Evolutionary conservation across 2,329 filamentous ascomycete species (phyloP).

Genomic region (Sporothrix protearum): DNA sequence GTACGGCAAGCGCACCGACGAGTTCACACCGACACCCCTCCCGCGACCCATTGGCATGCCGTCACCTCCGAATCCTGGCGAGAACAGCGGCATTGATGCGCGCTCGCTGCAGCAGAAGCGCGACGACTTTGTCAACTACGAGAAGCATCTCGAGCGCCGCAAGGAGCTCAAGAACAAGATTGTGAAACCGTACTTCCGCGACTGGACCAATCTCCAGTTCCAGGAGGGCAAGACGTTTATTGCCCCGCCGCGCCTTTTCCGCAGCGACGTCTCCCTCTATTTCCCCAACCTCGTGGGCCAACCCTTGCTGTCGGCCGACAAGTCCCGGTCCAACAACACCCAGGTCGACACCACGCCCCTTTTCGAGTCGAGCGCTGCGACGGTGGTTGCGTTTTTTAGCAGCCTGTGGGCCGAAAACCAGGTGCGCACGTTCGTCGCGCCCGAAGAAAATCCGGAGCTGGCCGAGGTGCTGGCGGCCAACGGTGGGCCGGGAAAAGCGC

Average conservation of each 20-base stretch:
- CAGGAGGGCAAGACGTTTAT: slow-evolving; percentile 91
- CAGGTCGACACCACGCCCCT: slow-evolving; percentile 75
- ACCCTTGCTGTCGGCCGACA: slow-evolving; percentile 62
- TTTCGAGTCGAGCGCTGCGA: slow-evolving; percentile 54
- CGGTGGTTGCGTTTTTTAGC: slow-evolving; percentile 76
- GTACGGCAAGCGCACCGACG: slow-evolving; percentile 53
- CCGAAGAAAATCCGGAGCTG: slow-evolving; percentile 65
- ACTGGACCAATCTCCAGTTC: slow-evolving; percentile 80
- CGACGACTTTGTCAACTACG: slow-evolving; percentile 78
- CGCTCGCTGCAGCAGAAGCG: slow-evolving; percentile 65
- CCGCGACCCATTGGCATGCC: slow-evolving; percentile 77
- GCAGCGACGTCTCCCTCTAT: slow-evolving; percentile 74
- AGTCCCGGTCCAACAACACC: slow-evolving; percentile 45
- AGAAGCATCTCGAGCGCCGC: slow-evolving; percentile 75
- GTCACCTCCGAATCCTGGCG: slow-evolving; percentile 66
- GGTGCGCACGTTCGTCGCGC: slow-evolving; percentile 65
- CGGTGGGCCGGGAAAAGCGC: slow-evolving; percentile 44
- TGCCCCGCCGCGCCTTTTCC: slow-evolving; percentile 80
- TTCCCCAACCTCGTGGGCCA: slow-evolving; percentile 88
- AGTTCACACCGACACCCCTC: slow-evolving; percentile 58
- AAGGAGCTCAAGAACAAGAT: slow-evolving; percentile 76
- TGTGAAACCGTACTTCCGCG: slow-evolving; percentile 87
- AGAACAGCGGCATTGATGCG: slow-evolving; percentile 75
- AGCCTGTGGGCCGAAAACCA: slow-evolving; percentile 84
- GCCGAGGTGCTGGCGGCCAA: slow-evolving; percentile 56